phyloP scores from a whole-genome alignment of 1,139 yeast species.

The Suhomyces yuchorum region DNA sequence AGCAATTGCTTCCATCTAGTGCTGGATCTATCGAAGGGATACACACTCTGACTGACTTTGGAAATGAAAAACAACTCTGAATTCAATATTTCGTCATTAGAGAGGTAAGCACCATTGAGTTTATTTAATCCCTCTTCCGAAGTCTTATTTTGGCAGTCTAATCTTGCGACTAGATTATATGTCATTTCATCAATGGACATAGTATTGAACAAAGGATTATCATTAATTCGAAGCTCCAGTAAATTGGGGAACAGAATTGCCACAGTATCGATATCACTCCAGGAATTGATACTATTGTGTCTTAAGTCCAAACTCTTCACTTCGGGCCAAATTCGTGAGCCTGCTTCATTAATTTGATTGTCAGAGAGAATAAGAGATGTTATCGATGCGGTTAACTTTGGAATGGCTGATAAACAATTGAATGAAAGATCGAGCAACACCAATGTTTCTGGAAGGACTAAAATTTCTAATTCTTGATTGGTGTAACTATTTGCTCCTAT shows the following conservation, averaged over 20 bases:
- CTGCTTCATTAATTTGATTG: constrained; percentile 24
- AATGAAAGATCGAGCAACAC: constrained; percentile 45
- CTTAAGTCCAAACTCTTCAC: constrained; percentile 46
- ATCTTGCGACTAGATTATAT: constrained; percentile 52
- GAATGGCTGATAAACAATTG: constrained; percentile 40
- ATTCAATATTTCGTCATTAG: constrained; percentile 52
- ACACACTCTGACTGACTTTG: constrained; percentile 40
- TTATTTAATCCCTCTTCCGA: constrained; percentile 26
- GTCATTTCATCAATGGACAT: constrained; percentile 40
- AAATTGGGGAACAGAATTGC: constrained; percentile 39
- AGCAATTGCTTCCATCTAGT: constrained; percentile 31
- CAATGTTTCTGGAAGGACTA: constrained; percentile 21
- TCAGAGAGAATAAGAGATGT: constrained; percentile 26
- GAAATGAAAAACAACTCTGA: constrained; percentile 71
- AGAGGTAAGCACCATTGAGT: constrained; percentile 60
- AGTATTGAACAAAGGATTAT: constrained; percentile 51
- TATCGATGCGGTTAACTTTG: constrained; percentile 20
- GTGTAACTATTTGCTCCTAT: constrained; percentile 50
- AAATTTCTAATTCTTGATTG: constrained; percentile 23
- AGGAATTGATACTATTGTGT: constrained; percentile 44
- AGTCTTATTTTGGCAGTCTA: constrained; percentile 27
- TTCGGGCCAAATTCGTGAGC: neutral
- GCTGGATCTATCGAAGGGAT: constrained; percentile 26
- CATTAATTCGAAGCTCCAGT: constrained; percentile 46
- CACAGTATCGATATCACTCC: constrained; percentile 52